These are phyloP conservation scores for Hericium alpestre DNA, from an alignment of 768 basidiomycete genomes.

Conservation along the genomic window DNA sequence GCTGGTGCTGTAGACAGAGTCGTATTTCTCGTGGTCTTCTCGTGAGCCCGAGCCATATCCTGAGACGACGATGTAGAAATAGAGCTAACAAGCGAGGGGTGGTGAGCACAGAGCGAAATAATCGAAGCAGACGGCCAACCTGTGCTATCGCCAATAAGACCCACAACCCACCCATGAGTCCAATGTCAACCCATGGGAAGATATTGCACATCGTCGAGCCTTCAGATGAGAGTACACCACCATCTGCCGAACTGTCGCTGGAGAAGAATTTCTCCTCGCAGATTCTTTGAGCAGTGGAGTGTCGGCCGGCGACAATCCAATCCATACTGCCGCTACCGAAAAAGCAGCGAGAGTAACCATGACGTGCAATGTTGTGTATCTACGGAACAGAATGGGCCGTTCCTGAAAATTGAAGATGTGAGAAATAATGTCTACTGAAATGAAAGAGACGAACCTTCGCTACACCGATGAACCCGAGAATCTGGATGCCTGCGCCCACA, in stretches of 20 bases:
- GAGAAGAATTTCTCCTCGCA: constrained; percentile 56
- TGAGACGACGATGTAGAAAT: constrained; percentile 36
- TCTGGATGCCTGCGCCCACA: constrained; percentile 62
- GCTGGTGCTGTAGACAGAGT: constrained; percentile 53
- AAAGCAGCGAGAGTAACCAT: constrained; percentile 50
- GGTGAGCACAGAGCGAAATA: constrained; percentile 17
- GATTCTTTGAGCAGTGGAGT: constrained; percentile 54
- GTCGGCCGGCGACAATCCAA: constrained; percentile 71
- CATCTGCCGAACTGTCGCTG: constrained; percentile 15
- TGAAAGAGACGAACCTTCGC: constrained; percentile 41
- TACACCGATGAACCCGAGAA: constrained; percentile 82
- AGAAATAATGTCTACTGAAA: neutral
- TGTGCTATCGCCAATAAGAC: constrained; percentile 68
- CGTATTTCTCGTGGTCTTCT: constrained; percentile 73
- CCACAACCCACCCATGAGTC: constrained; percentile 87
- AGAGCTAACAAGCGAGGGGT: constrained; percentile 28
- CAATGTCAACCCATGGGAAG: constrained; percentile 87
- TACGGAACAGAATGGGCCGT: constrained; percentile 49
- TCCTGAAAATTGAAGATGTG: constrained; percentile 34
- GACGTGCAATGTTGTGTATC: constrained; percentile 61
- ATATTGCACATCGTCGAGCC: constrained; percentile 74
- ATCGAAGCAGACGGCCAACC: constrained; percentile 30
- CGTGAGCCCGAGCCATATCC: constrained; percentile 68
- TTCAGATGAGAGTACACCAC: constrained; percentile 30
- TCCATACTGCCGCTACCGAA: constrained; percentile 70